These are phyloP conservation scores for Tuber borchii DNA, from an alignment of 495 filamentous ascomycete species.

Conservation along the genomic window DNA sequence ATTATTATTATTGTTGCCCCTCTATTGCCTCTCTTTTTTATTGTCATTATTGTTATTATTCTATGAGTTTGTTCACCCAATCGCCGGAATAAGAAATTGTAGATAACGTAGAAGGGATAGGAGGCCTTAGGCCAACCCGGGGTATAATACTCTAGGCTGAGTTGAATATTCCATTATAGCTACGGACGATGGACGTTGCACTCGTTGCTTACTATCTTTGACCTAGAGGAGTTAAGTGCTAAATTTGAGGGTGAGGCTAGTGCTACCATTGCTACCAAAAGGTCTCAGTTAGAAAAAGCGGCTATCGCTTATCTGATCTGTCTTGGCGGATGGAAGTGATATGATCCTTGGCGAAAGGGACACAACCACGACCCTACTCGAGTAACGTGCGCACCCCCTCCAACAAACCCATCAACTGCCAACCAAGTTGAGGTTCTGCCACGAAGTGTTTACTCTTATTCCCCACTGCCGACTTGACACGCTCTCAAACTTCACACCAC, in stretches of 20 bases:
- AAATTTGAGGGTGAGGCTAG: neutral
- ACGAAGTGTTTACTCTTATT: constrained; percentile 1
- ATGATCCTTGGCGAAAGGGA: neutral
- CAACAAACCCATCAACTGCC: constrained; percentile 4
- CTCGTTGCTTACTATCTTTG: neutral
- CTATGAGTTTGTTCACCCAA: neutral
- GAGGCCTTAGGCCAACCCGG: neutral
- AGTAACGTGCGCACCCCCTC: neutral
- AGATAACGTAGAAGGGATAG: neutral
- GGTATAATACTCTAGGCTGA: neutral
- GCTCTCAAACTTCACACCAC: constrained; percentile 5
- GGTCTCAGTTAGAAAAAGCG: neutral
- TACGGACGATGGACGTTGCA: neutral
- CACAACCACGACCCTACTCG: neutral
- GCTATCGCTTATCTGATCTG: constrained; percentile 2
- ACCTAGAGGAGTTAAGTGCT: neutral
- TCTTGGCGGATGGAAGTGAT: neutral
- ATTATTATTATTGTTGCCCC: too few species aligned
- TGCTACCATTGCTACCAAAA: neutral
- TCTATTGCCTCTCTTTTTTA: neutral
- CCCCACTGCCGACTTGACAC: constrained; percentile 5
- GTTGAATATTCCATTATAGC: neutral
- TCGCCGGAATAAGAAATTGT: neutral
- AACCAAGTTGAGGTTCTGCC: constrained; percentile 3
- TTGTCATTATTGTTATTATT: constrained; percentile 10